These are phyloP conservation scores for Afroboletus lepidellus DNA, from an alignment of 1,284 basidiomycete genomes.

Conservation along the genomic window DNA sequence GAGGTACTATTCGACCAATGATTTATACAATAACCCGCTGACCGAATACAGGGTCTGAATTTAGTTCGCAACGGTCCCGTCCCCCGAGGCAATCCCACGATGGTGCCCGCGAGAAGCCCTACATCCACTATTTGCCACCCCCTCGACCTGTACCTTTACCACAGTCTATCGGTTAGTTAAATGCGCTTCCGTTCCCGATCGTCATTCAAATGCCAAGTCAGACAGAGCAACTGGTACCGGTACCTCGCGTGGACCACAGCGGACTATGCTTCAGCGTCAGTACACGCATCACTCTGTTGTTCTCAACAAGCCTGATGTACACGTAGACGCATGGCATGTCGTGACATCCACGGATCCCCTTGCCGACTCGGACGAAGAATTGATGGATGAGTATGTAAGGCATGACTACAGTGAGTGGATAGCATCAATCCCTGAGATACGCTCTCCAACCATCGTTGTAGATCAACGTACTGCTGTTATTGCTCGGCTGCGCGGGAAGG, in stretches of 20 bases:
- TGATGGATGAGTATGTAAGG: constrained; percentile 57
- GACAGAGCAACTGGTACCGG: constrained; percentile 20
- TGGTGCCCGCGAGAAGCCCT: constrained; percentile 37
- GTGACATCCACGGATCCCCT: constrained; percentile 62
- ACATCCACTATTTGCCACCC: constrained; percentile 40
- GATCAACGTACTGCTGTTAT: constrained; percentile 52
- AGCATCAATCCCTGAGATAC: not conserved
- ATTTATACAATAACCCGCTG: constrained; percentile 5
- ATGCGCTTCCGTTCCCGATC: not conserved
- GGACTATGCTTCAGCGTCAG: constrained; percentile 39
- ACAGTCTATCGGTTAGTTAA: constrained; percentile 24
- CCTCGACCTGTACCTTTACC: constrained; percentile 20
- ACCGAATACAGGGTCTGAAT: constrained; percentile 23
- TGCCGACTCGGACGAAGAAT: constrained; percentile 70
- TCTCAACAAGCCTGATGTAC: not conserved
- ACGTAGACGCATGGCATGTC: constrained; percentile 68
- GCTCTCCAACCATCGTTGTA: constrained; percentile 21
- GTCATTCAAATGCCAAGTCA: constrained; percentile 13
- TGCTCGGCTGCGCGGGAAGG: constrained; percentile 42
- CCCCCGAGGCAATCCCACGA: constrained; percentile 25
- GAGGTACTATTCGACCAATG: constrained; percentile 20
- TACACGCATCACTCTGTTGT: not conserved
- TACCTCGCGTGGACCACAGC: constrained; percentile 27
- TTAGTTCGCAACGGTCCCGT: constrained; percentile 29
- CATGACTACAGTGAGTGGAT: constrained; percentile 59